These are phyloP conservation scores for Cercospora nicotianae DNA, from an alignment of 2,329 filamentous ascomycete species.

Conservation along the genomic window DNA sequence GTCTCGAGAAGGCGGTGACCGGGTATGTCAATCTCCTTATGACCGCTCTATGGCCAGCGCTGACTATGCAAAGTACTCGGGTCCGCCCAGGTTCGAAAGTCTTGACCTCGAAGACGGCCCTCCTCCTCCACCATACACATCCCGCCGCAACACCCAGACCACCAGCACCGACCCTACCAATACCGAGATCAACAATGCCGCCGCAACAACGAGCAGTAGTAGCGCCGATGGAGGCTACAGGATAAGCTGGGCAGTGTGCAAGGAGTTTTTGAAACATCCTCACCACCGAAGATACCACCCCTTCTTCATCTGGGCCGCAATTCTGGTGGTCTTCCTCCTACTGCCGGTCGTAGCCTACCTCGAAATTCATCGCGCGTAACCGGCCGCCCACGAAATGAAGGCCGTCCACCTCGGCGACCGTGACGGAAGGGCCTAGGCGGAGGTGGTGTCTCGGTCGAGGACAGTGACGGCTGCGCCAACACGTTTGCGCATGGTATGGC, in stretches of 20 bases:
- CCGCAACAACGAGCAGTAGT: background rate
- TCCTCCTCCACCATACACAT: background rate
- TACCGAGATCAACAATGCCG: background rate
- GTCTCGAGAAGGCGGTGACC: background rate
- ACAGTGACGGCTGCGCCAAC: background rate
- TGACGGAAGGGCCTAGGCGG: background rate
- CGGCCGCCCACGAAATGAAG: background rate
- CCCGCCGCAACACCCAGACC: background rate
- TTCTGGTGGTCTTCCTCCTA: background rate
- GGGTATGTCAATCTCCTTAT: background rate
- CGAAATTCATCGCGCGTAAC: background rate
- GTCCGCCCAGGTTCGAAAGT: background rate
- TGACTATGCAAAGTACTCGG: background rate
- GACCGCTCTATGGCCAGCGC: background rate
- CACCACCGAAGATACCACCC: background rate
- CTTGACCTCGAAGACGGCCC: background rate
- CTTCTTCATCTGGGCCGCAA: background rate
- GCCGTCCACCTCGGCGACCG: background rate
- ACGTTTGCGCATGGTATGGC: background rate
- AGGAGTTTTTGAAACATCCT: background rate
- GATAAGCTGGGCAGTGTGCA: background rate
- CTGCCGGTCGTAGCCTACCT: background rate
- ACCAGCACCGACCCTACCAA: background rate
- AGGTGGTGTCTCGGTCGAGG: background rate
- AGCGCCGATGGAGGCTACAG: background rate